Conservation (phyloP, 2,329 filamentous ascomycete genomes). For the Penicillium sp. region DNA sequence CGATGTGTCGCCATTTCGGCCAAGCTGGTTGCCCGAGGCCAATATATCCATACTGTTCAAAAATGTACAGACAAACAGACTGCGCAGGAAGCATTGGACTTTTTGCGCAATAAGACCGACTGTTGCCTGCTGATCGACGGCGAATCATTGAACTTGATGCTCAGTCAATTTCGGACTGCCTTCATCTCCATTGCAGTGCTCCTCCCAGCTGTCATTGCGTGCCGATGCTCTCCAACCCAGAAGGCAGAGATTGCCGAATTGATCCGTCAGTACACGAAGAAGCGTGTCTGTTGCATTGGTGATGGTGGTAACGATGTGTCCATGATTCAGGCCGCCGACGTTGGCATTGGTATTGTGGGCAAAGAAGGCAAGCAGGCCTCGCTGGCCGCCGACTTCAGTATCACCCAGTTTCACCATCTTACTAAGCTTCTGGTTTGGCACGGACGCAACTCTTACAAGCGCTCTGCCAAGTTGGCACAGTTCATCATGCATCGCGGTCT, state of each 20-base stretch:
- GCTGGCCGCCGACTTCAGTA: slow-evolving; percentile 92
- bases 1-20: slow-evolving; percentile 93
- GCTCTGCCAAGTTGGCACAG: slow-evolving; percentile 89
- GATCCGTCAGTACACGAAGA: slow-evolving; percentile 88
- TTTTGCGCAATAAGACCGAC: slow-evolving; percentile 77
- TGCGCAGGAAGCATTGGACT: slow-evolving; percentile 83
- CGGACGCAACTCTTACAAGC: slow-evolving; percentile 94
- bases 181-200: slow-evolving; percentile 87
- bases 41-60: slow-evolving; percentile 91
- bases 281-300: slow-evolving; percentile 94
- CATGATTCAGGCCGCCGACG: slow-evolving; percentile 98
- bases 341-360: slow-evolving; percentile 95
- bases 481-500: slow-evolving; percentile 97
- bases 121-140: slow-evolving; percentile 94
- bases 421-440: slow-evolving; percentile 99
- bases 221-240: slow-evolving; percentile 93
- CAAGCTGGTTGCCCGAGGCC: slow-evolving; percentile 87
- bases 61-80: slow-evolving; percentile 80
- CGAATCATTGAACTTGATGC: slow-evolving; percentile 79
- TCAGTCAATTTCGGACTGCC: slow-evolving; percentile 75
- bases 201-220: slow-evolving; percentile 89
- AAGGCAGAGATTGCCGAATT: slow-evolving; percentile 91
- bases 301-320: slow-evolving; percentile 98
- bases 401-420: slow-evolving; percentile 90
- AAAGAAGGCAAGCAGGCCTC: slow-evolving; percentile 96